Evolutionary conservation across 441 rosid genomes (phyloP).

Genomic region (Erodium moschatum): DNA sequence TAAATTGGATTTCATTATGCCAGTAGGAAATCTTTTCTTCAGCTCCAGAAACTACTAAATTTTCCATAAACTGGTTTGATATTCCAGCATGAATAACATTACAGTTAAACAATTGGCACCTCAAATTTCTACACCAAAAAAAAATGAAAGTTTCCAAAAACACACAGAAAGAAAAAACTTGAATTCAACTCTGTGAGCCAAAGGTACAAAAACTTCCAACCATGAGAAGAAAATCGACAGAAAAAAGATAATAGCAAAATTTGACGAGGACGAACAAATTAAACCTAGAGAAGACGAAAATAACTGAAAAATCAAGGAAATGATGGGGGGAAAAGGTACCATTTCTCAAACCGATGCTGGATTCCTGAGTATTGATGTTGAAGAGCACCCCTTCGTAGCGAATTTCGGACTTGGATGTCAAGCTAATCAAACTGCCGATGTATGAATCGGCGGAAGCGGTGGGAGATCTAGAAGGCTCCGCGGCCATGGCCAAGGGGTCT

Average conservation of each 20-base stretch:
- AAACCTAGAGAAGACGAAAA: neutral
- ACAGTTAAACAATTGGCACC: neutral
- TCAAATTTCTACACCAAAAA: neutral
- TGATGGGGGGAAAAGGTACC: conserved; percentile 15
- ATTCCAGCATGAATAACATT: neutral
- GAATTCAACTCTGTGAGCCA: neutral
- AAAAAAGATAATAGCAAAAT: neutral
- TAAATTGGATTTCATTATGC: neutral
- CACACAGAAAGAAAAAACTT: neutral
- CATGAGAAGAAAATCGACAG: neutral
- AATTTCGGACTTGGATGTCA: conserved; percentile 38
- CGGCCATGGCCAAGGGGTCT: neutral
- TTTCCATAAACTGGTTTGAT: no score
- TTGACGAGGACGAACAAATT: neutral
- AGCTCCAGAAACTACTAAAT: no score
- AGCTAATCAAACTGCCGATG: conserved; percentile 34
- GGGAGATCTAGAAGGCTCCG: conserved; percentile 8
- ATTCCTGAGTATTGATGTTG: conserved; percentile 31
- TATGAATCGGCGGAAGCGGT: conserved; percentile 28
- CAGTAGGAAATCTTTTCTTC: no score
- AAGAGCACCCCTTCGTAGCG: conserved; percentile 36
- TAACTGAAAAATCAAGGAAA: neutral
- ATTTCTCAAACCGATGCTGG: conserved; percentile 32
- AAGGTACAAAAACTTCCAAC: neutral
- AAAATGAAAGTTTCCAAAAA: neutral